These are phyloP conservation scores for Apocynum venetum DNA, from an alignment of 257 asterid species.

Conservation along the genomic window DNA sequence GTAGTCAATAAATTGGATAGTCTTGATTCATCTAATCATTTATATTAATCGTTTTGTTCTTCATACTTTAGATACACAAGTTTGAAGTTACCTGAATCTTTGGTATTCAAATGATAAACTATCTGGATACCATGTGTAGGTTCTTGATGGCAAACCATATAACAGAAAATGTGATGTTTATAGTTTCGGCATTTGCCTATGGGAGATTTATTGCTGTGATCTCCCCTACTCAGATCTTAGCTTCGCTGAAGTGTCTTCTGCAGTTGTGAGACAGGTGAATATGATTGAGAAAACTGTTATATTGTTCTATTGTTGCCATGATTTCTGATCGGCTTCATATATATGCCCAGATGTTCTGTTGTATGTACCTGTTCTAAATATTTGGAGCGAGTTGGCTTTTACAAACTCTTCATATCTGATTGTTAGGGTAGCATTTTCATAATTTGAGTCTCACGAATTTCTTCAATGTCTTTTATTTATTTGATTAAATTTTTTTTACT, in stretches of 20 bases:
- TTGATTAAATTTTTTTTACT: too few relatives aligned
- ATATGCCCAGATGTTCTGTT: too few relatives aligned
- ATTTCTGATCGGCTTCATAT: too few relatives aligned
- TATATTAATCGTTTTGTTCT: not conserved
- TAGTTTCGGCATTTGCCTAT: slow-evolving; percentile 85
- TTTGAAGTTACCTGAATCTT: not conserved
- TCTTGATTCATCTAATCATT: not conserved
- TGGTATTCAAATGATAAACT: not conserved
- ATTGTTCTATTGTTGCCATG: not conserved
- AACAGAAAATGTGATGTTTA: slow-evolving; percentile 94
- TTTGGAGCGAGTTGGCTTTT: not conserved
- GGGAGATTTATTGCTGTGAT: slow-evolving; percentile 96
- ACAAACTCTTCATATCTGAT: not conserved
- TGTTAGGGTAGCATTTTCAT: too few relatives aligned
- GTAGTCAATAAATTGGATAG: not conserved
- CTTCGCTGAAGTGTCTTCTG: slow-evolving; percentile 90
- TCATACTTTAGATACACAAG: not conserved
- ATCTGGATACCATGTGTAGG: slow-evolving; percentile 35
- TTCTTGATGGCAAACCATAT: slow-evolving; percentile 91
- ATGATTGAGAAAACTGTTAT: not conserved
- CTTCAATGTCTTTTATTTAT: too few relatives aligned
- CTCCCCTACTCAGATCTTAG: slow-evolving; percentile 81
- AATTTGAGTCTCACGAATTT: too few relatives aligned
- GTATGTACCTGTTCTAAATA: not conserved
- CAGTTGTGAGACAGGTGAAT: slow-evolving; percentile 84